A percentile compares a stretch with the other conserved stretches of the same genome.
Evolutionary conservation across 2,329 filamentous ascomycete species (phyloP).

Genomic region (Neofusicoccum kwambonambiense): DNA sequence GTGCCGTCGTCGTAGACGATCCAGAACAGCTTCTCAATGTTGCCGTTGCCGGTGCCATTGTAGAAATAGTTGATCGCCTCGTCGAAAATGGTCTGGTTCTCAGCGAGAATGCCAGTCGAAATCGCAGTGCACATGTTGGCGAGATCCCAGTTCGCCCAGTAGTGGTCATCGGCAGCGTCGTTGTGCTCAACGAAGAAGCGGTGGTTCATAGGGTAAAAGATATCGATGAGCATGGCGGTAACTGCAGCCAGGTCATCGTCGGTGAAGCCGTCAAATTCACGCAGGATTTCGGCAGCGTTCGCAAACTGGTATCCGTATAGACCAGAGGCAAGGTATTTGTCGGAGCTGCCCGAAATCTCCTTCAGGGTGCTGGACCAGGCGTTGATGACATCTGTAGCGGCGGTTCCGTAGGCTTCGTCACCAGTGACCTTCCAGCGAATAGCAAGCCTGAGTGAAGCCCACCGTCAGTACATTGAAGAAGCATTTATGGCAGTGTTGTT

Average conservation of each 20-base stretch:
- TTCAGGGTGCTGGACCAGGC: slow-evolving; percentile 40
- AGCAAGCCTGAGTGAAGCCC: slow-evolving; percentile 26
- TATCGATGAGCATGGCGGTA: slow-evolving; percentile 32
- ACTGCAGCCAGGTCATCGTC: slow-evolving; percentile 26
- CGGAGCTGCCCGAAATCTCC: slow-evolving; percentile 33
- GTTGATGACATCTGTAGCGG: slow-evolving; percentile 39
- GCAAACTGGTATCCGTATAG: slow-evolving; percentile 50
- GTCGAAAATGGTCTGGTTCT: slow-evolving; percentile 44
- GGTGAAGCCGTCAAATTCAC: slow-evolving; percentile 36
- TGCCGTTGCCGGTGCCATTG: slow-evolving; percentile 39
- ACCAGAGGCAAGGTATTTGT: slow-evolving; percentile 43
- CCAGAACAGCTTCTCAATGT: slow-evolving; percentile 35
- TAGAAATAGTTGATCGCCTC: slow-evolving; percentile 44
- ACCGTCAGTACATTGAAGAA: not conserved
- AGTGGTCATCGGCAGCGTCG: slow-evolving; percentile 34
- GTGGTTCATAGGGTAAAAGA: slow-evolving; percentile 43
- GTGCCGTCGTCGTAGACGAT: slow-evolving; percentile 4
- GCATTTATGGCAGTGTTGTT: too few species aligned
- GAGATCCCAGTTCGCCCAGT: slow-evolving; percentile 48
- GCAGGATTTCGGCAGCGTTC: slow-evolving; percentile 47
- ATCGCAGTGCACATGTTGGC: slow-evolving; percentile 44
- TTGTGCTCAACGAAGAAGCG: slow-evolving; percentile 42
- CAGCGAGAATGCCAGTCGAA: slow-evolving; percentile 44
- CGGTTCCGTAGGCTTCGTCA: slow-evolving; percentile 37
- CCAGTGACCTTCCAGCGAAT: slow-evolving; percentile 44